Base-by-base conservation (phyloP, 495 filamentous ascomycete species). In the Xylaria bambusicola region DNA sequence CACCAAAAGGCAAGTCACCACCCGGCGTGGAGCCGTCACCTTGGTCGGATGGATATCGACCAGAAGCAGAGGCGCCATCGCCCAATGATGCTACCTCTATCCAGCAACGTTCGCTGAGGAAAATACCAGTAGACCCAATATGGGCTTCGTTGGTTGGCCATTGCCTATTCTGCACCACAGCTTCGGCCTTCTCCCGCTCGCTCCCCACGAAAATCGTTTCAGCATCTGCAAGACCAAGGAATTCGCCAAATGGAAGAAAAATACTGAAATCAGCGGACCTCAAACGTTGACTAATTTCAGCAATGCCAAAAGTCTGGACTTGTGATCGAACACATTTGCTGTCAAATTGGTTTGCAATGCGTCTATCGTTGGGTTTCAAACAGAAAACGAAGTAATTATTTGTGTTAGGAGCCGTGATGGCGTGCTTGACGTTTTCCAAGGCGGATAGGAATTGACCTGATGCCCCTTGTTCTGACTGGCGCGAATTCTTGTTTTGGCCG, bases 311-410 rank as follows among this genome's bases (percentile, higher is more conserved):
- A 0, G 92, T 95, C 72, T 97, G 93, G 4, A 98, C 84, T 74
- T 98, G 94, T 29, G 88, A 88, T 15, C 94, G 86, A 23, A 98
- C 94, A 69, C 93, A 97, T 73, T 98, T 98, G 79, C 92, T 97
- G 71, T 98, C 94, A 63, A 98, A 98, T 70, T 98, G 94, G 62
- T 98, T 98, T 50, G 94, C 93, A 62, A 98, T 98, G 24, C 93
- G 88, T 18, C 94, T 85, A 73, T 98, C 94, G 68, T 98, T 98
- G 7, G 94, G 94, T 73, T 98, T 98, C 50, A 98, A 77, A 65
- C 94, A 98, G 75, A 98, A 96, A 26, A 98, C 84, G 66, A 97
- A 97, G 69, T 98, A 98, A 13, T 90, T 84, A 67, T 97, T 98
- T 9, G 90, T 85, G 66, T 90, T 90, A 7, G 86, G 78, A 7